Base-by-base conservation (phyloP, 2,329 filamentous ascomycete species). In the Cryphonectria parasitica region DNA sequence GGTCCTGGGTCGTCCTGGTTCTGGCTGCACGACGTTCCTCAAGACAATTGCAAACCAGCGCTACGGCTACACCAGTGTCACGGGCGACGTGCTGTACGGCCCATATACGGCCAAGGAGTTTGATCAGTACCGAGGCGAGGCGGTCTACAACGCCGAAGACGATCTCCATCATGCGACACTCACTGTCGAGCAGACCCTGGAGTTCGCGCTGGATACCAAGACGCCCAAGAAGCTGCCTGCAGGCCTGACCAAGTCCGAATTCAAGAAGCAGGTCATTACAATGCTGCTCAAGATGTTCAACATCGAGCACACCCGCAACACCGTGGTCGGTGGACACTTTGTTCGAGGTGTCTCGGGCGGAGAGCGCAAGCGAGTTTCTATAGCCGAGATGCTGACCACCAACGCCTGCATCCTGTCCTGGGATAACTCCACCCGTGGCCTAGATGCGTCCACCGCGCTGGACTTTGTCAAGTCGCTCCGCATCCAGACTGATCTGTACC, bases 261-360 rank as follows among this genome's bases (percentile, higher is more conserved):
- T 95, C 83, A 95, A 95, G 82, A 86, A 92, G 65, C 89, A 90
- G 75, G 89, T 97, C 70, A 86, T 95, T 72, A 86, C 89, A 25
- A 88, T 91, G 76, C 85, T 97, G 71, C 84, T 97, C 66, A 93
- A 93, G 77, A 96, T 97, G 92, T 97, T 97, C 85, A 96, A 95
- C 78, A 97, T 97, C 68, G 92, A 95, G 79, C 94, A 97, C 79
- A 97, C 94, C 0, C 87, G 89, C 66, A 88, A 94, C 78, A 98
- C 95, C 0, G 89, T 95, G 41, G 93, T 97, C 36, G 95, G 95
- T 10, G 92, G 96, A 73, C 88, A 89, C 0, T 94, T 95, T 73
- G 87, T 96, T 28, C 90, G 92, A 66, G 94, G 94, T 78, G 86
- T 97, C 0, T 93, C 90, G 62, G 94, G 92, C 73, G 92, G 91